Conservation (phyloP, 1,284 basidiomycete species). For the Veloboletus limbatus region DNA sequence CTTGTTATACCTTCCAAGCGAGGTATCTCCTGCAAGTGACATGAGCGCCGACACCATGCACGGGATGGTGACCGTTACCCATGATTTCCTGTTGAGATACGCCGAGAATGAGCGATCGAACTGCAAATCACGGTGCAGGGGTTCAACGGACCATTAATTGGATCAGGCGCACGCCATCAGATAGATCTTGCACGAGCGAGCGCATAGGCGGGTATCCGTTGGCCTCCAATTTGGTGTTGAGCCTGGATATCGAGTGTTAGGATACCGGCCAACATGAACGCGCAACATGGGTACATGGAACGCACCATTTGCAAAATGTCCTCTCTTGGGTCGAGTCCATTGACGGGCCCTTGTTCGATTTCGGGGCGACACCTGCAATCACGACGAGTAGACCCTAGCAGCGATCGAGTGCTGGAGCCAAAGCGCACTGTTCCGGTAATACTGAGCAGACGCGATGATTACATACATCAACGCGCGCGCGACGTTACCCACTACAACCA, state of each 20-base stretch:
- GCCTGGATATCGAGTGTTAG: slow-evolving; percentile 49
- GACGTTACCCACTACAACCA: slow-evolving; percentile 5
- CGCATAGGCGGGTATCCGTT: slow-evolving; percentile 87
- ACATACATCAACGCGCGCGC: slow-evolving; percentile 18
- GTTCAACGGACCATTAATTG: slow-evolving; percentile 74
- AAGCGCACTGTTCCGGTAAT: neutral
- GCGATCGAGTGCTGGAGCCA: neutral
- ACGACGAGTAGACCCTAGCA: neutral
- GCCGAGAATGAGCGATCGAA: slow-evolving; percentile 1
- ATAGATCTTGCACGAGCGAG: slow-evolving; percentile 87
- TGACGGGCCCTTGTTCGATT: neutral
- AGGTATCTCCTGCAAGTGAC: slow-evolving; percentile 67
- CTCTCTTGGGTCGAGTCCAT: slow-evolving; percentile 40
- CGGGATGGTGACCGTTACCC: slow-evolving; percentile 48
- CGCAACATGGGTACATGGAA: neutral
- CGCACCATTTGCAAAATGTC: slow-evolving; percentile 87
- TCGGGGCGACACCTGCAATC: neutral
- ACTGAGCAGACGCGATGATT: slow-evolving; percentile 21
- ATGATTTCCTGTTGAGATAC: slow-evolving; percentile 75
- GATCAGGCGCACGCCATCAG: slow-evolving; percentile 92
- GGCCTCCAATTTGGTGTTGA: slow-evolving; percentile 92
- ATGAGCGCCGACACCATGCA: slow-evolving; percentile 11
- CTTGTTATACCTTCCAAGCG: slow-evolving; percentile 89
- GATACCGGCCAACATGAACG: neutral
- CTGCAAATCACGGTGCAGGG: neutral